A percentile compares a stretch with the other conserved stretches of the same genome.
Conservation (phyloP, 1,284 basidiomycete species). For the Moesziomyces globuligerus region DNA sequence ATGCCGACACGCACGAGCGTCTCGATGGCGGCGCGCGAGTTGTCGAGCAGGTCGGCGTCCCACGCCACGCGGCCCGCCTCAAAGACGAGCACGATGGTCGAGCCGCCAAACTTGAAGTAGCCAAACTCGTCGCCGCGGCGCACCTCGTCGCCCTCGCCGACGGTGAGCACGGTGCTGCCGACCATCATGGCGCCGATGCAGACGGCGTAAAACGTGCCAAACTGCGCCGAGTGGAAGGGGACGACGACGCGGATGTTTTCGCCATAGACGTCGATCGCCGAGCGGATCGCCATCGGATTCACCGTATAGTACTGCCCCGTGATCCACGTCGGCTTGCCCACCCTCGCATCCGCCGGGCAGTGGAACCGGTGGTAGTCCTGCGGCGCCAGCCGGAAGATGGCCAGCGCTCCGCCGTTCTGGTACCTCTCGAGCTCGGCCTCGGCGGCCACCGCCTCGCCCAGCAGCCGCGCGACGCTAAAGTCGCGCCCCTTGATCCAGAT, state of each 20-base stretch:
- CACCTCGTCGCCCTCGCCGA: conserved; percentile 82
- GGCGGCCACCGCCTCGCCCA: conserved; percentile 73
- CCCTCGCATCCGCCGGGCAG: conserved; percentile 82
- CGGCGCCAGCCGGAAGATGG: conserved; percentile 80
- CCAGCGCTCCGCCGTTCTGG: conserved; percentile 78
- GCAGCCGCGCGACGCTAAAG: conserved; percentile 80
- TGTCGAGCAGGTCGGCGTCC: conserved; percentile 88
- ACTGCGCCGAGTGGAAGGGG: conserved; percentile 65
- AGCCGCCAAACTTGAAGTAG: conserved; percentile 69
- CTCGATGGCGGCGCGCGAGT: conserved; percentile 75
- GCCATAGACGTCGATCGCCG: conserved; percentile 86
- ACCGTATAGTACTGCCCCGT: conserved; percentile 65
- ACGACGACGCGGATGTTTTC: conserved; percentile 78
- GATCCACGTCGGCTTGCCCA: conserved; percentile 70
- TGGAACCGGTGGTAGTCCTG: conserved; percentile 96
- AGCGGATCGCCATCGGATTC: conserved; percentile 84
- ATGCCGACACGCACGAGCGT: conserved; percentile 76
- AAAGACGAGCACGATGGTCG: conserved; percentile 60
- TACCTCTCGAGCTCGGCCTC: conserved; percentile 73
- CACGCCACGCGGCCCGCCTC: conserved; percentile 83
- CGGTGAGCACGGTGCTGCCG: conserved; percentile 79
- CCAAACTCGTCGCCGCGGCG: conserved; percentile 86
- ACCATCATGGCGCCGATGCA: conserved; percentile 71
- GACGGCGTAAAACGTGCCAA: conserved; percentile 52
- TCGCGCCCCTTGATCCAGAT: conserved; percentile 98